These are phyloP conservation scores for Colletotrichum aenigma DNA, from an alignment of 2,329 filamentous ascomycete genomes.

Conservation along the genomic window DNA sequence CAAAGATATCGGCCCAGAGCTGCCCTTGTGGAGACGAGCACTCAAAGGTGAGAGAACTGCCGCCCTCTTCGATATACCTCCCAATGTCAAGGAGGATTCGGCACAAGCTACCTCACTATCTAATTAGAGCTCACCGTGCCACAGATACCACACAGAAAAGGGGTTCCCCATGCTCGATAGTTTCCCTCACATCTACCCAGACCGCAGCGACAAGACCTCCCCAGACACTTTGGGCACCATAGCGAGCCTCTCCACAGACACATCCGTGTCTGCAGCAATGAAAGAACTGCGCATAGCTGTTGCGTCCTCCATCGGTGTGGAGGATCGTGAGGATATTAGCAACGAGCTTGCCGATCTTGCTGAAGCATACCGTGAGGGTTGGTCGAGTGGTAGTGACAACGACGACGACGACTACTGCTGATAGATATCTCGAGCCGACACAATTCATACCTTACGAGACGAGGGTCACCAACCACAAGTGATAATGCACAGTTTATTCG, in stretches of 20 bases:
- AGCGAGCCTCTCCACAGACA: conserved; percentile 74
- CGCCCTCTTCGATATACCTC: neutral
- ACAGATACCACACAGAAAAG: conserved; percentile 58
- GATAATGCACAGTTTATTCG: neutral
- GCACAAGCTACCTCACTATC: neutral
- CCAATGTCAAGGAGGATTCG: neutral
- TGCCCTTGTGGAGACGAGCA: conserved; percentile 3
- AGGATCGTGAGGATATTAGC: conserved; percentile 83
- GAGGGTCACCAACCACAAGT: neutral
- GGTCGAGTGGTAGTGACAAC: conserved; percentile 77
- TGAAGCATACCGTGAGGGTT: conserved; percentile 88
- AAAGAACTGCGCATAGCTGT: conserved; percentile 69
- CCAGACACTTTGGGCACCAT: conserved; percentile 50
- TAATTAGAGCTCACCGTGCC: neutral
- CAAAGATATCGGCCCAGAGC: neutral
- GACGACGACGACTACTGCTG: conserved; percentile 48
- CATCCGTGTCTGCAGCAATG: conserved; percentile 72
- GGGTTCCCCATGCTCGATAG: conserved; percentile 82
- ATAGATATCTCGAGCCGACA: neutral
- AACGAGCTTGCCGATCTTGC: conserved; percentile 83
- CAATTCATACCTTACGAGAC: neutral
- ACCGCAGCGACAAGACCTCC: conserved; percentile 38
- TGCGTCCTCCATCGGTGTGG: conserved; percentile 66
- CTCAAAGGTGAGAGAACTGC: neutral
- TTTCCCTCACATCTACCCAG: conserved; percentile 76